Evolutionary conservation across 2,329 filamentous ascomycete genomes (phyloP).

Genomic region (Orbilia blumenaviensis): DNA sequence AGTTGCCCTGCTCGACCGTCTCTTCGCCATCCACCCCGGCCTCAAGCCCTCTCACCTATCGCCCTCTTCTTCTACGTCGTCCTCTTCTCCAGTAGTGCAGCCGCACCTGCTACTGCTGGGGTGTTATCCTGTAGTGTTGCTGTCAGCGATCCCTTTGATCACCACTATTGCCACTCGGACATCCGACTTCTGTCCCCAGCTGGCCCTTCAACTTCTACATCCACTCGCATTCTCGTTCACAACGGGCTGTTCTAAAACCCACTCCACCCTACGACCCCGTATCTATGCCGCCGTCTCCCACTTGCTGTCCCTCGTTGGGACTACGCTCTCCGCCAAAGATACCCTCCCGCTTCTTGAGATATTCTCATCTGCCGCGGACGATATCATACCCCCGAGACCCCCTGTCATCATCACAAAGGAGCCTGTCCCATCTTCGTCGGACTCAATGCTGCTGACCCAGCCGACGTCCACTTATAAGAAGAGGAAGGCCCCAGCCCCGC

Average conservation of each 20-base stretch:
- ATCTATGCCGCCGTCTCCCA: slow-evolving; percentile 20
- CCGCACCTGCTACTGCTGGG: slow-evolving; percentile 31
- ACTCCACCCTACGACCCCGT: background rate
- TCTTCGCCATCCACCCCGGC: slow-evolving; percentile 25
- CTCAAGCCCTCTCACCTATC: slow-evolving; percentile 36
- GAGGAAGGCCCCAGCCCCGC: slow-evolving; percentile 38
- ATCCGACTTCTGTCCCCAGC: slow-evolving; percentile 19
- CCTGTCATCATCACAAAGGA: slow-evolving; percentile 12
- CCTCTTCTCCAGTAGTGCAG: too few species aligned
- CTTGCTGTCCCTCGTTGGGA: slow-evolving; percentile 17
- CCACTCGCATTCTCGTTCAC: slow-evolving; percentile 29
- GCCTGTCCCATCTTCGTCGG: too few species aligned
- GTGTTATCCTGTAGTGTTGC: slow-evolving; percentile 10
- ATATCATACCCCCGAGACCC: slow-evolving; percentile 50
- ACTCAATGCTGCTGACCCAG: slow-evolving; percentile 42
- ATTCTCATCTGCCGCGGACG: slow-evolving; percentile 27
- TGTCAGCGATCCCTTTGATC: background rate
- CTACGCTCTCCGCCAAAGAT: slow-evolving; percentile 28
- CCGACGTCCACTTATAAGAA: slow-evolving; percentile 46
- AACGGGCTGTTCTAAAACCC: slow-evolving; percentile 15
- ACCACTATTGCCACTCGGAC: background rate
- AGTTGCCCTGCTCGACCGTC: slow-evolving; percentile 25
- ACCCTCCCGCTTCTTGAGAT: slow-evolving; percentile 14
- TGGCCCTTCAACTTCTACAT: slow-evolving; percentile 42
- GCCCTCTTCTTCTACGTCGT: slow-evolving; percentile 4